Base-by-base conservation (phyloP, 2,329 filamentous ascomycete genomes). In the Cladosporium colombiae region DNA sequence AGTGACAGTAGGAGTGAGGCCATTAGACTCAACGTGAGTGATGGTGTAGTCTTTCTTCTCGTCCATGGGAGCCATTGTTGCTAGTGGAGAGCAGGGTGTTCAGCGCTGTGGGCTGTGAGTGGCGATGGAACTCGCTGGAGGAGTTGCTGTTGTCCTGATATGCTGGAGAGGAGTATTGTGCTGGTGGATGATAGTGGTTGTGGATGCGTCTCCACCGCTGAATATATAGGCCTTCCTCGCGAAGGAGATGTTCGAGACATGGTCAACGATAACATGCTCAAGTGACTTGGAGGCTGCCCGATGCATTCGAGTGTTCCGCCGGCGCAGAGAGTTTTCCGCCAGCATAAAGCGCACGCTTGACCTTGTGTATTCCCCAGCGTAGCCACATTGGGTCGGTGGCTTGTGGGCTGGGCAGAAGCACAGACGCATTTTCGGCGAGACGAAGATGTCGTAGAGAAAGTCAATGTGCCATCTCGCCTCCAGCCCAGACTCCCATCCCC, bases 31-130 rank as follows among this genome's bases (percentile, higher is more conserved):
- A 35, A 62, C 33, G 29, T 62, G 60, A 11, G 60, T 62, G 33
- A 62, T 62, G 49, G 60, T 55, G 49, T 37, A 40, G 49, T 55
- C 49, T 40, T 62, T 62, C 49, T 62, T 62, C 49, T 62, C 60
- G 31, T 62, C 60, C 49, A 55, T 62, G 29, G 31, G 21, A 40
- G 60, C 60, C 60, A 62, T 62, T 55, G 49, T 62, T 29, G 49
- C 14, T 62, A 46, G n/a, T 23, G 21, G n/a, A 13, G 21, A 23
- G 27, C 7, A 21, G 23, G 16, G 27, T 27, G n/a, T 18, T 62
- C 46, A 52, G 40, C 59, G 59, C 59, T 52, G 29, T 29, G 18
- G 58, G 58, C 58, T 61, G 58, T 31, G 11, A 18, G 25, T 49
- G 40, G 58, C 40, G 40, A 49, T 50, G 44, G 16, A 46, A 14